Evolutionary conservation across 2,329 filamentous ascomycete genomes (phyloP).

Genomic region (Ophiostoma perfectum): DNA sequence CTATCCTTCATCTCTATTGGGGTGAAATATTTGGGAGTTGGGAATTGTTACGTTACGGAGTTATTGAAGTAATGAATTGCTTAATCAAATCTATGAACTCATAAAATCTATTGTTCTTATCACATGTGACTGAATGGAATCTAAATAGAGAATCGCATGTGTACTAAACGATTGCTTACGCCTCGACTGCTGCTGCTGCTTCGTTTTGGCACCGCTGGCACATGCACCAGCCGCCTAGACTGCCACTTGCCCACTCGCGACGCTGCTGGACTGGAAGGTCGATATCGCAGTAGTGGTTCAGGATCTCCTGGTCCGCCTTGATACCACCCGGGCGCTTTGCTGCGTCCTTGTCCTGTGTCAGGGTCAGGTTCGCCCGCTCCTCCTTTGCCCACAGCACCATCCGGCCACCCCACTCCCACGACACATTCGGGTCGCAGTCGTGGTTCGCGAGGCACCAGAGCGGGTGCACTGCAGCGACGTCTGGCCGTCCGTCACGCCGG

Average conservation of each 20-base stretch:
- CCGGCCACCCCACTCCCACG: conserved; percentile 83
- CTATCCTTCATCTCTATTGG: background rate
- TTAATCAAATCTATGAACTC: no score
- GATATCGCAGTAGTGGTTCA: conserved; percentile 94
- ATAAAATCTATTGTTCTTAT: no score
- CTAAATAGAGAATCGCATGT: background rate
- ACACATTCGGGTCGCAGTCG: conserved; percentile 89
- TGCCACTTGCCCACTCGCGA: conserved; percentile 82
- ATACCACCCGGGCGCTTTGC: conserved; percentile 51
- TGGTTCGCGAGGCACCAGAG: conserved; percentile 97
- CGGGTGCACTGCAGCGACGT: conserved; percentile 88
- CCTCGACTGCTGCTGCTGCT: conserved; percentile 34
- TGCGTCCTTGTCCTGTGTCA: conserved; percentile 22
- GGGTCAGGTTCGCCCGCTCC: conserved; percentile 45
- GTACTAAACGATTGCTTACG: background rate
- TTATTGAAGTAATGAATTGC: no score
- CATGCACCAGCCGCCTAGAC: conserved; percentile 82
- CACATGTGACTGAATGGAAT: background rate
- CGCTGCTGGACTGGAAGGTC: conserved; percentile 69
- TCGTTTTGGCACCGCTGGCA: conserved; percentile 78
- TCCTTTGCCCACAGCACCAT: conserved; percentile 65
- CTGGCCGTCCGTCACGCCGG: conserved; percentile 71
- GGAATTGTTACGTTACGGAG: no score
- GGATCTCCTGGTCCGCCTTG: conserved; percentile 72
- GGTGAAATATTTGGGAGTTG: background rate